phyloP scores from a whole-genome alignment of 2,329 filamentous ascomycete genomes.

The Madurella mycetomatis region DNA sequence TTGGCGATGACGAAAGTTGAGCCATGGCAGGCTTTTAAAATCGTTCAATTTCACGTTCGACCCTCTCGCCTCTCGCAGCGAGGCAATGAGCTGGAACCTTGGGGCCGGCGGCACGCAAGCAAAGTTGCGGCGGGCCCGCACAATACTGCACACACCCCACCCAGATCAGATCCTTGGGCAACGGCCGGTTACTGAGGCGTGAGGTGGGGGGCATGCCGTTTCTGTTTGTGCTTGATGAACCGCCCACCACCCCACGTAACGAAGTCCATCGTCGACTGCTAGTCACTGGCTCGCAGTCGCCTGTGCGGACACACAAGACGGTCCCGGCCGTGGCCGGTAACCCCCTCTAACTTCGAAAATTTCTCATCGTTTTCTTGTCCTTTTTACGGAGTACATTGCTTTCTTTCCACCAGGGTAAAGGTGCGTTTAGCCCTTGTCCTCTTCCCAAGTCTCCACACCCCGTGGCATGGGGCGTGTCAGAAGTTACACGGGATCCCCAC shows the following conservation, averaged over 20 bases:
- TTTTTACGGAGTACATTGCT: background rate
- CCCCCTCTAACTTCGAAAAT: conserved; percentile 4
- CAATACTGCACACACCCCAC: background rate
- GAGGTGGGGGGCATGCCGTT: conserved; percentile 9
- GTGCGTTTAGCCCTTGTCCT: background rate
- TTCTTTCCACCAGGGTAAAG: background rate
- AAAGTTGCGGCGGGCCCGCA: conserved; percentile 1
- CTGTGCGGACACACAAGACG: conserved; percentile 25
- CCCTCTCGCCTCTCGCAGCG: background rate
- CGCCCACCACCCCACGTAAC: conserved; percentile 7
- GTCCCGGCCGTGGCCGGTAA: conserved; percentile 33
- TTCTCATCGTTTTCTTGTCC: conserved; percentile 3
- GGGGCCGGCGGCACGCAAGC: conserved; percentile 1
- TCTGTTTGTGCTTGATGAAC: conserved; percentile 13
- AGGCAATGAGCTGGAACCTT: background rate
- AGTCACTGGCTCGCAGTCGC: conserved; percentile 26
- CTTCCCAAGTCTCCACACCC: background rate
- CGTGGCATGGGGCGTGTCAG: background rate
- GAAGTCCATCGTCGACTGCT: conserved; percentile 12
- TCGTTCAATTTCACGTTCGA: background rate
- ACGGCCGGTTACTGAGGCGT: conserved; percentile 2
- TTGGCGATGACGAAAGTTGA: background rate
- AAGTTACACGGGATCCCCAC: conserved; percentile 6
- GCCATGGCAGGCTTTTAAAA: background rate
- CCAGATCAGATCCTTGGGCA: conserved; percentile 2